Base-by-base conservation (phyloP, 1,284 basidiomycete species). In the Boletus mariae region DNA sequence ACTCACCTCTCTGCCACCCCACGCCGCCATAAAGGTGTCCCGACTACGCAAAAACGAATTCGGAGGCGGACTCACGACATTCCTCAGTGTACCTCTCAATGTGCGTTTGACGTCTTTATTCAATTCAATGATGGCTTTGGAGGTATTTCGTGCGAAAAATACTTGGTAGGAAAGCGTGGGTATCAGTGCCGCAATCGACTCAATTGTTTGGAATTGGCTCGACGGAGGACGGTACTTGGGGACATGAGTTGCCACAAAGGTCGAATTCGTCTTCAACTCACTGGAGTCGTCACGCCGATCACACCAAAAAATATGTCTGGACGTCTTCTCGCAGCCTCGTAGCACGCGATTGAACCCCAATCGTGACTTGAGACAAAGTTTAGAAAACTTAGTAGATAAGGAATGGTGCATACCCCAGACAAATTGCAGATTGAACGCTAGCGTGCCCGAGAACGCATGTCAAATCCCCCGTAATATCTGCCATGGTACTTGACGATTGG, bases 271-370 rank as follows among this genome's bases (percentile, higher is more conserved):
- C 17, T 37, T 23, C 10, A 38, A 43, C 78, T 56, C 58, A 86
- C 85, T 0, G 85, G 86, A 49, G 85, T 69, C 3, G 77, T 75
- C 20, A 74, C 69, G 5, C 82, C 84, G n/a, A 84, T 69, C n/a
- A 87, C 78, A 1, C 72, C 83, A 3, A 67, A 73, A 61, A 88
- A 78, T 2, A 83, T 63, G 56, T 87, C 84, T 0, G 85, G 86
- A 20, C 84, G 72, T 69, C 77, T 73, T 11, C 84, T 76, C 1
- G 80, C 84, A 13, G 82, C 80, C 65, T 87, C 83, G 61, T 82
- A 84, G 60, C 85, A 89, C 2, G 80, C 59, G 51, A 79, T 75
- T 2, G 83, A 73, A 35, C 87, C 86, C 87, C 85, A 88, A 57
- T 89, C 87, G 59, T 89, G 86, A 9, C 86, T 86, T 40, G 8